Evolutionary conservation across 805 yeast species (phyloP).

Genomic region (Candida mattraensis): DNA sequence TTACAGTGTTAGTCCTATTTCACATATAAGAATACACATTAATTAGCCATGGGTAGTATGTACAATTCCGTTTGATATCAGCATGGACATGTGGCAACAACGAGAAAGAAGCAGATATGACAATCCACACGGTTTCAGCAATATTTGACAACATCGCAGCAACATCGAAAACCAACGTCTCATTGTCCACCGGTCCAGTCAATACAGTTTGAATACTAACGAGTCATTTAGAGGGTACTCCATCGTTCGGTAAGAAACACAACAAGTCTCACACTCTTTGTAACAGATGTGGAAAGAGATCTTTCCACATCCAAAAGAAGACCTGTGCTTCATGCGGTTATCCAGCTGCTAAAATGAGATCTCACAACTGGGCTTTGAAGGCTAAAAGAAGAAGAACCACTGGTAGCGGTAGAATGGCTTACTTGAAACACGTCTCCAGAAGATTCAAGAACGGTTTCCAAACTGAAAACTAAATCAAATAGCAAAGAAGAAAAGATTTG

Average conservation of each 20-base stretch:
- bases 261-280: conserved; percentile 99
- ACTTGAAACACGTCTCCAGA: conserved; percentile 96
- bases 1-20: conserved; percentile 1
- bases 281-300: conserved; percentile 98
- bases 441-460: conserved; percentile 99
- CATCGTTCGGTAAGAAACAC: conserved; percentile 99
- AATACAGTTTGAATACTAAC: conserved; percentile 13
- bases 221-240: conserved; percentile 87
- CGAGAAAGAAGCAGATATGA: conserved; percentile 24
- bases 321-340: conserved; percentile 98
- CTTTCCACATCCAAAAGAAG: conserved; percentile 99
- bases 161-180: not conserved
- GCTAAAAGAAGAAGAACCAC: conserved; percentile 99
- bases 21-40: conserved; percentile 7
- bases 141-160: not conserved
- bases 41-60: conserved; percentile 75
- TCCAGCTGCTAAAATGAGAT: conserved; percentile 99
- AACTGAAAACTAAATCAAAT: conserved; percentile 41
- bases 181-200: conserved; percentile 10
- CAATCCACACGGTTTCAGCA: conserved; percentile 26
- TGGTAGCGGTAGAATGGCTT: conserved; percentile 99
- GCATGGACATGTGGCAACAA: not conserved
- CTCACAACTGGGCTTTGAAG: conserved; percentile 99
- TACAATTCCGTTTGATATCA: conserved; percentile 30
- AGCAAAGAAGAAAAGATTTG: conserved; percentile 5